Conservation (phyloP, 805 yeast genomes). For the Metschnikowia colocasiae region DNA sequence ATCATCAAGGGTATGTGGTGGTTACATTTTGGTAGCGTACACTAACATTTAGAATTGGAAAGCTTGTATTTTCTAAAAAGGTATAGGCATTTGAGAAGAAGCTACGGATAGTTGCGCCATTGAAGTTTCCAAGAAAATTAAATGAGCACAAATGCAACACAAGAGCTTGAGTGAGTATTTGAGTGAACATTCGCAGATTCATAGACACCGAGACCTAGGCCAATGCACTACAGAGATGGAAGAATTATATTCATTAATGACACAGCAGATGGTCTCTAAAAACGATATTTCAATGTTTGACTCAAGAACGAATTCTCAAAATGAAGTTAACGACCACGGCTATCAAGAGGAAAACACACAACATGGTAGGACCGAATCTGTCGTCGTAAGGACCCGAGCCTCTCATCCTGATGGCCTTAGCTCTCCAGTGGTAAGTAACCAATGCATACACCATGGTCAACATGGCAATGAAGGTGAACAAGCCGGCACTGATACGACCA, state of each 20-base stretch:
- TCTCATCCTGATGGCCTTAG: conserved; percentile 94
- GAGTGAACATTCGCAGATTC: no score
- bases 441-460: conserved; percentile 95
- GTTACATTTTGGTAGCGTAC: no score
- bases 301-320: conserved; percentile 63
- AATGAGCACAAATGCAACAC: no score
- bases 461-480: conserved; percentile 96
- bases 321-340: conserved; percentile 94
- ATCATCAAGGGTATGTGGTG: conserved; percentile 24
- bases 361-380: conserved; percentile 96
- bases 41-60: conserved; percentile 28
- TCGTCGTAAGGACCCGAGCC: conserved; percentile 99
- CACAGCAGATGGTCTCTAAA: background rate
- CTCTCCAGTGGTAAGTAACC: conserved; percentile 98
- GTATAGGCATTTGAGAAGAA: conserved; percentile 33
- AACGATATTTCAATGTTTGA: background rate
- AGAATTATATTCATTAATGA: background rate
- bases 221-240: background rate
- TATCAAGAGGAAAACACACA: conserved; percentile 85
- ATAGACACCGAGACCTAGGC: no score
- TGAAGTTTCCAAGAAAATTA: no score
- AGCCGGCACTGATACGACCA: conserved; percentile 88
- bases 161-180: no score
- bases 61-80: conserved; percentile 29
- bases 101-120: conserved; percentile 21